Percentiles rank a stretch among this genome's conserved stretches.
phyloP scores from a whole-genome alignment of 805 yeast genomes.

The Metahyphopichia silvanorum region DNA sequence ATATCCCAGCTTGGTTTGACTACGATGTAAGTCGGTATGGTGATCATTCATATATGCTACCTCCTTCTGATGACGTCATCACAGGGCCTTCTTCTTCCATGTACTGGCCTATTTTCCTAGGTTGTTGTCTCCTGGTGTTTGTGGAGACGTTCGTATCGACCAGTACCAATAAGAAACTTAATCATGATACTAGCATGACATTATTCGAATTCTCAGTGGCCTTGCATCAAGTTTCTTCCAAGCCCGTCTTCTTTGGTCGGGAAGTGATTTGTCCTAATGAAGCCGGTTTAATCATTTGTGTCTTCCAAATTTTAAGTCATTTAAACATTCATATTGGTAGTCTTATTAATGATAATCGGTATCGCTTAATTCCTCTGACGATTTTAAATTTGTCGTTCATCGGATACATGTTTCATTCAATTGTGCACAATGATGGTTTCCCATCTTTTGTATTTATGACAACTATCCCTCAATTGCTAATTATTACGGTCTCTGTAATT shows the following conservation, averaged over 20 bases:
- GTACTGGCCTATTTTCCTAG: conserved; percentile 56
- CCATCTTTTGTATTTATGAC: conserved; percentile 59
- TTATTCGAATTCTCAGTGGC: conserved; percentile 74
- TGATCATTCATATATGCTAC: too few species aligned
- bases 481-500: conserved; percentile 45
- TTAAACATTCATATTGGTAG: conserved; percentile 62
- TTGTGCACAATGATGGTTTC: conserved; percentile 43
- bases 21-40: too few species aligned
- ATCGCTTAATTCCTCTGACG: conserved; percentile 62
- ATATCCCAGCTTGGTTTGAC: conserved; percentile 3
- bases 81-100: conserved; percentile 50
- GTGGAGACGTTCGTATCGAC: conserved; percentile 64
- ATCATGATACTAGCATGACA: conserved; percentile 65
- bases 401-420: conserved; percentile 24
- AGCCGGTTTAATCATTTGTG: conserved; percentile 49
- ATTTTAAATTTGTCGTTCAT: conserved; percentile 54
- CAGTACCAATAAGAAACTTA: conserved; percentile 52
- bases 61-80: too few species aligned
- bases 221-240: conserved; percentile 65
- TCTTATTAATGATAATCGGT: conserved; percentile 46
- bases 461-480: conserved; percentile 63
- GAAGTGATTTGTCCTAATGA: conserved; percentile 43
- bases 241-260: conserved; percentile 13
- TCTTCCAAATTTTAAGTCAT: conserved; percentile 58
- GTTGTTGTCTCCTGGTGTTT: conserved; percentile 59